Percentiles rank a stretch among this genome's conserved stretches.
phyloP scores from a whole-genome alignment of 1,284 basidiomycete genomes.

The Uromyces viciae-fabae region DNA sequence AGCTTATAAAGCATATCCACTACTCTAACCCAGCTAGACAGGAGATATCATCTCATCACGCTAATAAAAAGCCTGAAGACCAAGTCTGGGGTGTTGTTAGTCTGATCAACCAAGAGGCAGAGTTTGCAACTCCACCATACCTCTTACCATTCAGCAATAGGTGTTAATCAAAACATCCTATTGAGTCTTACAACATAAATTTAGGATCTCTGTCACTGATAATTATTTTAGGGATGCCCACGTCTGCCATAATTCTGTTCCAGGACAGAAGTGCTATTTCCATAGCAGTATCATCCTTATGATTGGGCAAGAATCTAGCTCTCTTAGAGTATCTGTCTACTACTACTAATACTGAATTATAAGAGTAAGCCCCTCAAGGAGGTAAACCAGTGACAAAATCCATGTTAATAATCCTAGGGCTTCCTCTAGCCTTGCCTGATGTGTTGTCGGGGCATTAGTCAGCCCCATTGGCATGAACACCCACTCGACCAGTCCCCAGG shows the following conservation, averaged over 20 bases:
- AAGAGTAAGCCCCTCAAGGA: too few relatives aligned
- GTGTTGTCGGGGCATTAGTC: constrained; percentile 55
- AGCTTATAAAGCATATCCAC: too few relatives aligned
- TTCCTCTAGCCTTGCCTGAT: constrained; percentile 49
- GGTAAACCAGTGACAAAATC: too few relatives aligned
- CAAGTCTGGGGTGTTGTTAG: too few relatives aligned
- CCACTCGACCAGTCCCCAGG: constrained; percentile 40
- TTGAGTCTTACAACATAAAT: background rate
- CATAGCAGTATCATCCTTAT: constrained; percentile 17
- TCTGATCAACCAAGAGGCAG: too few relatives aligned
- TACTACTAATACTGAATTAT: background rate
- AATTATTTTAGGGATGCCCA: constrained; percentile 14
- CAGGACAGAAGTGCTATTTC: constrained; percentile 10
- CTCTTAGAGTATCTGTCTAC: constrained; percentile 10
- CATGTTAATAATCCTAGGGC: too few relatives aligned
- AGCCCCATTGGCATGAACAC: constrained; percentile 47
- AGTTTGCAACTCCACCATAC: too few relatives aligned
- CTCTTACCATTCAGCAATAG: too few relatives aligned
- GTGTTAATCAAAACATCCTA: background rate
- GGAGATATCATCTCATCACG: too few relatives aligned
- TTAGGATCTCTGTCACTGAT: constrained; percentile 28
- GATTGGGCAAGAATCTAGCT: background rate
- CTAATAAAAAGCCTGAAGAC: too few relatives aligned
- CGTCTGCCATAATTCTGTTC: constrained; percentile 16
- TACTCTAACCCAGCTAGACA: too few relatives aligned